Evolutionary conservation across 2,329 filamentous ascomycete species (phyloP).

Genomic region (Sporothrix brunneoviolacea): DNA sequence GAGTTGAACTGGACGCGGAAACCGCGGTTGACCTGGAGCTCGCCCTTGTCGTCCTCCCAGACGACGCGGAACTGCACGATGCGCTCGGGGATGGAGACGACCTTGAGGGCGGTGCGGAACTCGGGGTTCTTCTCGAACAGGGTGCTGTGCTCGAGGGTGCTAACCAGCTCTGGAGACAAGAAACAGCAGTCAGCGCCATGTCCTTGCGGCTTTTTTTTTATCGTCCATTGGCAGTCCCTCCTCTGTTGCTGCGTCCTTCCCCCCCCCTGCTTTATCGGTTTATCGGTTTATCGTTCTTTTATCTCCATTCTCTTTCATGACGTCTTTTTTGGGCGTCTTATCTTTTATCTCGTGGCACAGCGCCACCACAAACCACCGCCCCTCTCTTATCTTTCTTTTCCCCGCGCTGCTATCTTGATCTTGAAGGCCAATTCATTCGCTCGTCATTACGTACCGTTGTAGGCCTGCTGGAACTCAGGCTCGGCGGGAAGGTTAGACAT

Average conservation of each 20-base stretch:
- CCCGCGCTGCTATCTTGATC: no score
- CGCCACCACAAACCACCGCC: not conserved
- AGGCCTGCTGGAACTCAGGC: conserved; percentile 98
- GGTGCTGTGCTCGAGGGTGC: conserved; percentile 86
- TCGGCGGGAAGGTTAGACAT: conserved; percentile 84
- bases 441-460: conserved; percentile 62
- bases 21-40: conserved; percentile 86
- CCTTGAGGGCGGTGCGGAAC: conserved; percentile 82
- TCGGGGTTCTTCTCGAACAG: conserved; percentile 93
- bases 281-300: not conserved
- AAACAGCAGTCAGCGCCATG: not conserved
- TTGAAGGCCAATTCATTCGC: no score
- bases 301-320: not conserved
- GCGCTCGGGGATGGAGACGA: conserved; percentile 88
- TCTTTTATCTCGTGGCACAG: not conserved
- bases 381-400: not conserved
- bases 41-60: conserved; percentile 91
- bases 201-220: not conserved
- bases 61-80: conserved; percentile 94
- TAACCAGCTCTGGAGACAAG: conserved; percentile 67
- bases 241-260: not conserved
- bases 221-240: no score
- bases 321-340: not conserved
- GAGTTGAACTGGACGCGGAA: conserved; percentile 99
- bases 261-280: not conserved